Evolutionary conservation across 306 rosid genomes (phyloP).

Genomic region (Spatholobus suberectus): DNA sequence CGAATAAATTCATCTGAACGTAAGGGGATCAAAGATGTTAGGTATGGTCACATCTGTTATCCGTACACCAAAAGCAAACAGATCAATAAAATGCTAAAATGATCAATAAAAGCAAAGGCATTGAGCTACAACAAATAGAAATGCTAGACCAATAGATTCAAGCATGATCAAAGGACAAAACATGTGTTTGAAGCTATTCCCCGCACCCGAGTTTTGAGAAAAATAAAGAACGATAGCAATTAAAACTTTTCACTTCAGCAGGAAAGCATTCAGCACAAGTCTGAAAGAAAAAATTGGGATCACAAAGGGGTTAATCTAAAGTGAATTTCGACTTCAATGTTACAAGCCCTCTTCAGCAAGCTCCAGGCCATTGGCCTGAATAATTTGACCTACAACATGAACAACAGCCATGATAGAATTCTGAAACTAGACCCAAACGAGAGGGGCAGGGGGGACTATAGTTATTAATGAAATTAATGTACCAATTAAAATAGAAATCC

Average conservation of each 20-base stretch:
- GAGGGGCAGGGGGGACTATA: not conserved
- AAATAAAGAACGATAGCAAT: not conserved
- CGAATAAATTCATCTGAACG: constrained; percentile 61
- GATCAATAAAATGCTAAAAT: not conserved
- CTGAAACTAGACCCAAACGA: not conserved
- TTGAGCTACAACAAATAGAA: not conserved
- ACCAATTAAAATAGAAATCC: not conserved
- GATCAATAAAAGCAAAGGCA: not conserved
- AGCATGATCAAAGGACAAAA: not conserved
- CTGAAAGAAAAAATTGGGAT: not conserved
- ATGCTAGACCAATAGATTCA: not conserved
- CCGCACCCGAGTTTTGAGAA: not conserved
- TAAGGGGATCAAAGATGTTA: not conserved
- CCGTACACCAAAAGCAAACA: not conserved
- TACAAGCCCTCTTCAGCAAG: not conserved
- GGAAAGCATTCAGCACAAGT: not conserved
- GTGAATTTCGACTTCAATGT: not conserved
- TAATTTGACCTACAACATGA: not conserved
- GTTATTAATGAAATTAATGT: not conserved
- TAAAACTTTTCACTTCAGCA: not conserved
- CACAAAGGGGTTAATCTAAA: not conserved
- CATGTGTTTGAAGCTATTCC: not conserved
- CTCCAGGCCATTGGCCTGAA: not conserved
- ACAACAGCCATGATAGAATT: not conserved
- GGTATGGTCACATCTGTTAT: not conserved